Conservation (phyloP, 1,284 basidiomycete species). For the Entoloma clypeatum region DNA sequence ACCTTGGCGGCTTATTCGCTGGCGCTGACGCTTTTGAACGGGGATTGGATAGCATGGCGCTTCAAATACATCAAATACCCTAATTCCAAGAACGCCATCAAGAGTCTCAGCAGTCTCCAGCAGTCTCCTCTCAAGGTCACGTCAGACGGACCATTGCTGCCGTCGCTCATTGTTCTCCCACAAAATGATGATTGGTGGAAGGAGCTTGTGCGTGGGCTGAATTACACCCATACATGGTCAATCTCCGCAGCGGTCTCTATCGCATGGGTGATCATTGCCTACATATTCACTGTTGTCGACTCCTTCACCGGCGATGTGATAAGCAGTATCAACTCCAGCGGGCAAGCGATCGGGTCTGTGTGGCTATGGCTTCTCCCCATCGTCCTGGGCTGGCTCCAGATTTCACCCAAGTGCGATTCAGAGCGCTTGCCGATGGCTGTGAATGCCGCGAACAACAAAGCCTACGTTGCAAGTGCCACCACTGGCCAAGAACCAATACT, state of each 20-base stretch:
- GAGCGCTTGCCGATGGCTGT: slow-evolving; percentile 27
- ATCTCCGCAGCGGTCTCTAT: slow-evolving; percentile 36
- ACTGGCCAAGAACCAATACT: slow-evolving; percentile 1
- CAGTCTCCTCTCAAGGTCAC: too few relatives aligned
- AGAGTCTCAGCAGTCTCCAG: too few relatives aligned
- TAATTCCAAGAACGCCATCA: too few relatives aligned
- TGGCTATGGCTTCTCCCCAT: slow-evolving; percentile 38
- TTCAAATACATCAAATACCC: too few relatives aligned
- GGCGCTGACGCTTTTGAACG: too few relatives aligned
- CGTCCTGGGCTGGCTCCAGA: slow-evolving; percentile 39
- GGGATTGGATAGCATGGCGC: too few relatives aligned
- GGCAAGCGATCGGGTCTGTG: slow-evolving; percentile 35
- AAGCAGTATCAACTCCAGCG: slow-evolving; percentile 25
- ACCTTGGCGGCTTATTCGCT: too few relatives aligned
- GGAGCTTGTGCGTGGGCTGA: slow-evolving; percentile 23
- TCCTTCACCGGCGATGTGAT: slow-evolving; percentile 24
- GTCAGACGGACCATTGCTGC: too few relatives aligned
- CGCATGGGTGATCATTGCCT: slow-evolving; percentile 39
- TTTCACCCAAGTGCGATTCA: slow-evolving; percentile 38
- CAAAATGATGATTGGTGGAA: slow-evolving; percentile 32
- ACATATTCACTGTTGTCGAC: too few relatives aligned
- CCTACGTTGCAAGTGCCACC: slow-evolving; percentile 25
- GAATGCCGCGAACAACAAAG: slow-evolving; percentile 27
- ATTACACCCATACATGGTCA: slow-evolving; percentile 36
- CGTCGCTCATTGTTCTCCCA: slow-evolving; percentile 31